A percentile compares a stretch with the other conserved stretches of the same genome.
These are phyloP conservation scores for Coemansia sp. DNA, from an alignment of 192 early-diverging fungal species.

Conservation along the genomic window DNA sequence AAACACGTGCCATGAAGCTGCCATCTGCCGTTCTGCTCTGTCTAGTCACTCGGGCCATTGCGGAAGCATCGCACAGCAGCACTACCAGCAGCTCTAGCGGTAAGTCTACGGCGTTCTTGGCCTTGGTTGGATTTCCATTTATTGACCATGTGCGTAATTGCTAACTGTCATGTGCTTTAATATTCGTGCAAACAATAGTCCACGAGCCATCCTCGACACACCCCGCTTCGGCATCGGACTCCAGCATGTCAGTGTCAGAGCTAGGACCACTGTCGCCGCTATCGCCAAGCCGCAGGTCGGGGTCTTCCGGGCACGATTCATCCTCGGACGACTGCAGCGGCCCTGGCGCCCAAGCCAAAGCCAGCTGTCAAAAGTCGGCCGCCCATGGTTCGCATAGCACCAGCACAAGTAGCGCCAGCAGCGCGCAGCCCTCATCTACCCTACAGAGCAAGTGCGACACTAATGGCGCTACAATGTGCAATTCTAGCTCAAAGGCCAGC, in stretches of 20 bases:
- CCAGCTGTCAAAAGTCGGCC: background rate
- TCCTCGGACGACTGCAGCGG: no score
- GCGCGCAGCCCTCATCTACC: background rate
- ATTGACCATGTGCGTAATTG: background rate
- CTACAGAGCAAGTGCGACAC: constrained; percentile 14
- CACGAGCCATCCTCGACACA: background rate
- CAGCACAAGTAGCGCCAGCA: background rate
- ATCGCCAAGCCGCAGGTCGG: background rate
- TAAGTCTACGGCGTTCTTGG: background rate
- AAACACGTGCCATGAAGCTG: constrained; percentile 1
- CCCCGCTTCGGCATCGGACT: background rate
- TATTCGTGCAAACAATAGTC: no score
- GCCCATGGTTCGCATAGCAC: no score
- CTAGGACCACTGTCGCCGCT: background rate
- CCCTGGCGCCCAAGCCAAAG: background rate
- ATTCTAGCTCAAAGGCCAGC: constrained; percentile 5
- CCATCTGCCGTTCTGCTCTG: constrained; percentile 1
- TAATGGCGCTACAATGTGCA: constrained; percentile 24
- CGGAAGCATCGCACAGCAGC: background rate
- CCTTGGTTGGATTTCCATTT: background rate
- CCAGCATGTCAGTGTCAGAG: no score
- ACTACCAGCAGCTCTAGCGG: background rate
- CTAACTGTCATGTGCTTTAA: background rate
- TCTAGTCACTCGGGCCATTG: background rate
- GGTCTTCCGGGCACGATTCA: background rate